Evolutionary conservation across 2,329 filamentous ascomycete genomes (phyloP).

Genomic region (Juglanconis oblonga): DNA sequence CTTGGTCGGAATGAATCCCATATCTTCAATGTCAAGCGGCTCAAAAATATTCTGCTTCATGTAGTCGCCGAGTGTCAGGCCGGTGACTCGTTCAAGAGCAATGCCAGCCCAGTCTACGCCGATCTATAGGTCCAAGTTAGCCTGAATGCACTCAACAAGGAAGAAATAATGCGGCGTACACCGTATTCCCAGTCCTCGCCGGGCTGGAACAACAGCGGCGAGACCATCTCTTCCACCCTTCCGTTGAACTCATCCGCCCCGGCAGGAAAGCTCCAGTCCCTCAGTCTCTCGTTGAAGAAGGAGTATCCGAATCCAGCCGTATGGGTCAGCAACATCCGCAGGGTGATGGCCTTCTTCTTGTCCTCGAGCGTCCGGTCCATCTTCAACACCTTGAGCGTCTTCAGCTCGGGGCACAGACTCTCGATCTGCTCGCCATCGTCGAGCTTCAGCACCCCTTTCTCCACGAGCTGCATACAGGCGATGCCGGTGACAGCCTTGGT

Average conservation of each 20-base stretch:
- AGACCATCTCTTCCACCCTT: constrained; percentile 46
- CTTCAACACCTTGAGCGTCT: constrained; percentile 41
- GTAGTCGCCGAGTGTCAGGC: constrained; percentile 40
- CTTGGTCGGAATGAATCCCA: constrained; percentile 49
- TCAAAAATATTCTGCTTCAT: constrained; percentile 40
- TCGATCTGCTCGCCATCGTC: constrained; percentile 19
- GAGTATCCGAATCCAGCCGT: constrained; percentile 56
- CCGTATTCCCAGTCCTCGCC: constrained; percentile 61
- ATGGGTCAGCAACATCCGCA: constrained; percentile 57
- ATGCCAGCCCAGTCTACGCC: constrained; percentile 49
- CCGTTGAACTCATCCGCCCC: constrained; percentile 59
- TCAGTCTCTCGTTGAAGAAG: constrained; percentile 48
- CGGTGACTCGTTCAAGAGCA: constrained; percentile 39
- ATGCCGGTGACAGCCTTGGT: constrained; percentile 54
- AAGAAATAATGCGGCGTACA: constrained; percentile 31
- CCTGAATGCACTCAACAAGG: neutral
- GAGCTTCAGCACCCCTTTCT: constrained; percentile 23
- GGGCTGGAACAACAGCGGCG: constrained; percentile 61
- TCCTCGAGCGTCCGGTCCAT: constrained; percentile 35
- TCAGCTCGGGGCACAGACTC: constrained; percentile 47
- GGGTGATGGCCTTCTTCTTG: constrained; percentile 49
- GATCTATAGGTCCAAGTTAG: constrained; percentile 31
- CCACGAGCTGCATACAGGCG: constrained; percentile 56
- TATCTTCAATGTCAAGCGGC: constrained; percentile 42
- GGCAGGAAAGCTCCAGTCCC: constrained; percentile 44